Conservation (phyloP, 139 green algal genomes). For the Deuterostichococcus epilithicus region DNA sequence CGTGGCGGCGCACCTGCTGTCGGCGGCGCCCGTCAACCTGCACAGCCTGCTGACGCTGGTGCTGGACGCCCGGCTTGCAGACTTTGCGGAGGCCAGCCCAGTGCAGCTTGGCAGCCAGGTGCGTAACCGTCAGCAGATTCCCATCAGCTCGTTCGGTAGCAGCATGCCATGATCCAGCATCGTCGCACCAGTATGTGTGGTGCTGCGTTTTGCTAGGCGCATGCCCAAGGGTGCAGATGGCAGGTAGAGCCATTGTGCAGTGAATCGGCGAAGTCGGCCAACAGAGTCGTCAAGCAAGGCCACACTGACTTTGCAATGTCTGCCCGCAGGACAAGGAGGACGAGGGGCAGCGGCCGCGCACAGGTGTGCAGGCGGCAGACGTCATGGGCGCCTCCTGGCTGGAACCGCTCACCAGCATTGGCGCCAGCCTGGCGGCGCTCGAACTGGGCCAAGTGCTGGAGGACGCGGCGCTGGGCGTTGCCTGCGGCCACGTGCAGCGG, state of each 20-base stretch:
- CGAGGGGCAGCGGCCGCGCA: no score
- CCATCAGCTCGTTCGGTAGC: no score
- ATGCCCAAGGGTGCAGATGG: no score
- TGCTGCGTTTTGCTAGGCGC: no score
- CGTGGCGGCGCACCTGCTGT: not conserved
- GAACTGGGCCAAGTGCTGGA: slow-evolving; percentile 9
- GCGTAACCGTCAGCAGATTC: no score
- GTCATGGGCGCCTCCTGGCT: not conserved
- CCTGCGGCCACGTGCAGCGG: slow-evolving; percentile 38
- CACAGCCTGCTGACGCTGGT: not conserved
- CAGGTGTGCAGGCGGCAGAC: not conserved
- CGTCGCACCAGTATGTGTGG: no score
- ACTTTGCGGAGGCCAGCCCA: not conserved
- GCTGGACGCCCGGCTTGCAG: not conserved
- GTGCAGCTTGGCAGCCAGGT: not conserved
- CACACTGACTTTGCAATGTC: no score
- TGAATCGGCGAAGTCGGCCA: no score
- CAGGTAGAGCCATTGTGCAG: no score
- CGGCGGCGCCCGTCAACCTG: not conserved
- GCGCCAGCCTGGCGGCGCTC: not conserved
- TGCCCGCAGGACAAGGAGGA: not conserved
- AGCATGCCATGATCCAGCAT: no score
- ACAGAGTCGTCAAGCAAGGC: no score
- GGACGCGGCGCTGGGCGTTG: slow-evolving; percentile 45
- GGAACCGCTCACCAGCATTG: not conserved